These are phyloP conservation scores for Boletus sp. DNA, from an alignment of 1,284 basidiomycete genomes.

Conservation along the genomic window DNA sequence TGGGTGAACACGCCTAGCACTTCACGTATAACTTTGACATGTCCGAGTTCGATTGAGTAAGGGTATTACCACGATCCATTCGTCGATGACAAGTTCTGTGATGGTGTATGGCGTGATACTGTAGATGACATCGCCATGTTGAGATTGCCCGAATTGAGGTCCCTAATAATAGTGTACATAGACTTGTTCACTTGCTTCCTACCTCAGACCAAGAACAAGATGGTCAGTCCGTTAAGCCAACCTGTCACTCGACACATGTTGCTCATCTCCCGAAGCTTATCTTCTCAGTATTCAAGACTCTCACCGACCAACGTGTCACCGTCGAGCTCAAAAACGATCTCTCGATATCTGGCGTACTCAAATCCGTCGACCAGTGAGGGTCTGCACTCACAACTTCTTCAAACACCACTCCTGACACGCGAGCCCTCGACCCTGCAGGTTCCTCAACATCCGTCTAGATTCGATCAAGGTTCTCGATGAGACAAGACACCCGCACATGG, in stretches of 20 bases:
- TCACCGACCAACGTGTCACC: conserved; percentile 95
- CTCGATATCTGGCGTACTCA: conserved; percentile 93
- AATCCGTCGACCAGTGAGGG: conserved; percentile 93
- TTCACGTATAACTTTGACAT: conserved; percentile 62
- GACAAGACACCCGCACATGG: conserved; percentile 96
- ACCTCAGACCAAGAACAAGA: conserved; percentile 5
- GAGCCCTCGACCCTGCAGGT: conserved; percentile 50
- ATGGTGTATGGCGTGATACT: background rate
- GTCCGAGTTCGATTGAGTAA: conserved; percentile 52
- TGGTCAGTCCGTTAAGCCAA: conserved; percentile 21
- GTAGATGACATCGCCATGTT: background rate
- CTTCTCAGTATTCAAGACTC: conserved; percentile 98
- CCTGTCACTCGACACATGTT: background rate
- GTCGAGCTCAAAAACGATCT: conserved; percentile 99
- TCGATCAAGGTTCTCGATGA: conserved; percentile 93
- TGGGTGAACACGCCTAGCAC: conserved; percentile 32
- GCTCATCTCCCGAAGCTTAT: conserved; percentile 64
- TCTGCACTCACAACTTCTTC: background rate
- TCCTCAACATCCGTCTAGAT: conserved; percentile 96
- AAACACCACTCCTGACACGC: background rate
- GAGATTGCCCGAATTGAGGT: conserved; percentile 30
- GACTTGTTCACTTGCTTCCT: background rate
- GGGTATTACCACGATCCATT: background rate
- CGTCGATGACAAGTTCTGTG: background rate
- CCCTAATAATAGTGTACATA: background rate